A percentile compares a stretch with the other conserved stretches of the same genome.
Conservation (phyloP, 2,329 filamentous ascomycete genomes). For the Colletotrichum higginsianum region DNA sequence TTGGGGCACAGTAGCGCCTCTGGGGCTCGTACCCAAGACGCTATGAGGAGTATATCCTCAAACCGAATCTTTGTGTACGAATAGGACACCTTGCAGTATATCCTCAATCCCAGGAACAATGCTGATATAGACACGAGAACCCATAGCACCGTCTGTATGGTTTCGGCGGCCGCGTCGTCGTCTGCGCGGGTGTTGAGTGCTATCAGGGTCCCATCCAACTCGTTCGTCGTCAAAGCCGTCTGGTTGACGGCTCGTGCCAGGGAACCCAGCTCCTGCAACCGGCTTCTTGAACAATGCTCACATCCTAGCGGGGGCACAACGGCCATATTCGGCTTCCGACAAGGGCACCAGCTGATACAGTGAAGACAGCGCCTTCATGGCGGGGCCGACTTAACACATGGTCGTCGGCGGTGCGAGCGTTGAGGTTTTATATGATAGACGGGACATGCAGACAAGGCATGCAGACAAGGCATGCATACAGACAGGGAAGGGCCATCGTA, state of each 20-base stretch:
- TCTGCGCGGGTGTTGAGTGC: conserved; percentile 29
- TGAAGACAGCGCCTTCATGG: conserved; percentile 16
- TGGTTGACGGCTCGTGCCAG: conserved; percentile 15
- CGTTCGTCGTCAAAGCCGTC: conserved; percentile 8
- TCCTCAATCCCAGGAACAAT: conserved; percentile 44
- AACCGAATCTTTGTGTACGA: conserved; percentile 46
- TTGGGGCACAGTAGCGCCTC: no score
- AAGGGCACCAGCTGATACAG: conserved; percentile 10
- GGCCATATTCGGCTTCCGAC: conserved; percentile 34
- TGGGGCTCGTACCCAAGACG: conserved; percentile 44
- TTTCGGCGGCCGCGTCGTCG: conserved; percentile 20
- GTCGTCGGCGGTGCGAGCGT: background rate
- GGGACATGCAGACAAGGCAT: background rate
- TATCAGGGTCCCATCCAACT: conserved; percentile 26
- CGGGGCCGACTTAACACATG: background rate
- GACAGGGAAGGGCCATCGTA: background rate
- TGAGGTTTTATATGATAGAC: conserved; percentile 12
- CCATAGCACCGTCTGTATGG: conserved; percentile 42
- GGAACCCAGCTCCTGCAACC: conserved; percentile 9
- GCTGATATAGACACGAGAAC: conserved; percentile 43
- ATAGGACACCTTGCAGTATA: conserved; percentile 47
- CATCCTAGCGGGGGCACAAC: conserved; percentile 32
- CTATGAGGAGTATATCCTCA: conserved; percentile 47
- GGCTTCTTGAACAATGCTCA: conserved; percentile 29
- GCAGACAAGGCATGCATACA: background rate